Base-by-base conservation (phyloP, 768 basidiomycete genomes). In the Lyophyllum atratum region DNA sequence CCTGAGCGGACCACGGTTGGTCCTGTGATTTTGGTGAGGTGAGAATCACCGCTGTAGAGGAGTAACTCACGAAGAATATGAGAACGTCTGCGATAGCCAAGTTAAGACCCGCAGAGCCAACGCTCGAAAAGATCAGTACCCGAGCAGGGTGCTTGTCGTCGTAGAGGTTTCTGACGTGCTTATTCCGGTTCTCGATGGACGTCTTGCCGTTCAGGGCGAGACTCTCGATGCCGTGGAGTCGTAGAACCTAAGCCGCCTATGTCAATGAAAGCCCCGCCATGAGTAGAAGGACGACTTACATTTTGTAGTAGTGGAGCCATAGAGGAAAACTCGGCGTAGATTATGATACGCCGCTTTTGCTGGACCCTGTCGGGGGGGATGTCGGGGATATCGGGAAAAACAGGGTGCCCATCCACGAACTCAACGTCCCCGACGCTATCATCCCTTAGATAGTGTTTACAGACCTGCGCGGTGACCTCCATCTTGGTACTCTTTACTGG, bases 71-170 rank as follows among this genome's bases (percentile, higher is more conserved):
- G 15, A 70, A 60, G 22, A 69, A 61, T 7, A 70, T 63, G 4
- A 70, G 52, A 11, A 55, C 39, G 21, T 46, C 39, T 0, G 68
- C 61, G 2, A 64, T 52, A 4, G 68, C 43, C 1, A 70, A 51
- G 39, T 69, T 71, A 0, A 69, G 61, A 7, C 68, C 64, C 0
- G 60, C 61, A 1, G 63, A 46, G 4, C 67, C 67, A 1, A 71
- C 64, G 3, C 59, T 54, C 0, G 67, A 71, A 45, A 71, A 56
- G 4, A 71, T 56, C 0, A 68, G 52, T 1, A 67, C 59, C 11
- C 62, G 34, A 4, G 17, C 31, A 3, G 28, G 31, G 15, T 45
- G 10, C 1, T 52, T 43, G 17, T 56, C 22, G 8, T 51, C 37
- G 9, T 62, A 48, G 43, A 69, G 61, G 0, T 40, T 12, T 17